Percentiles rank a stretch among this genome's conserved stretches.
Evolutionary conservation across 768 basidiomycete species (phyloP).

Genomic region (Leccinum sublutescens): DNA sequence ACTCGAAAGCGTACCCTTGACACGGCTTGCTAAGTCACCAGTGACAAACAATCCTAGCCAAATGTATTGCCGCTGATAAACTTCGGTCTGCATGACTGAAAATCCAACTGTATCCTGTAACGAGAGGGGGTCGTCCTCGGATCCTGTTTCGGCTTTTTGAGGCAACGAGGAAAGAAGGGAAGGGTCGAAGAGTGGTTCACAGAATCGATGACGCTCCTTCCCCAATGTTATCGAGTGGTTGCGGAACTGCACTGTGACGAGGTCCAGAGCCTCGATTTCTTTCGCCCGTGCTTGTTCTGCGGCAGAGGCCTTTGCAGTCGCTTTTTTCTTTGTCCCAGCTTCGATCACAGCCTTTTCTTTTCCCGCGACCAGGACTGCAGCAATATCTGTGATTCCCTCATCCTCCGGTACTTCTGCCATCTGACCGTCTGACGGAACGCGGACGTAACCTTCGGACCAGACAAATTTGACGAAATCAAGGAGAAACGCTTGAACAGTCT

Average conservation of each 20-base stretch:
- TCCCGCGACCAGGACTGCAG: constrained; percentile 87
- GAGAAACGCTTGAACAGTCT: constrained; percentile 48
- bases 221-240: constrained; percentile 72
- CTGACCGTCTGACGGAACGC: constrained; percentile 74
- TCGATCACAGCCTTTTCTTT: constrained; percentile 89
- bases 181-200: constrained; percentile 86
- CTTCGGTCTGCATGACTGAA: constrained; percentile 58
- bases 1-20: constrained; percentile 54
- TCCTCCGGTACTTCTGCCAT: constrained; percentile 62
- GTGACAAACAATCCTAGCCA: constrained; percentile 82
- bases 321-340: constrained; percentile 76
- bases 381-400: constrained; percentile 87
- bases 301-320: constrained; percentile 67
- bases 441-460: constrained; percentile 63
- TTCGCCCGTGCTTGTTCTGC: constrained; percentile 78
- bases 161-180: constrained; percentile 45
- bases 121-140: constrained; percentile 34
- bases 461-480: constrained; percentile 65
- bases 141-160: constrained; percentile 24
- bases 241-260: constrained; percentile 75
- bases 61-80: constrained; percentile 66
- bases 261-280: constrained; percentile 82
- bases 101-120: constrained; percentile 68
- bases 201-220: constrained; percentile 86
- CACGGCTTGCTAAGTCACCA: constrained; percentile 67